Base-by-base conservation (phyloP, 768 basidiomycete genomes). In the Lactarius akahatsu region DNA sequence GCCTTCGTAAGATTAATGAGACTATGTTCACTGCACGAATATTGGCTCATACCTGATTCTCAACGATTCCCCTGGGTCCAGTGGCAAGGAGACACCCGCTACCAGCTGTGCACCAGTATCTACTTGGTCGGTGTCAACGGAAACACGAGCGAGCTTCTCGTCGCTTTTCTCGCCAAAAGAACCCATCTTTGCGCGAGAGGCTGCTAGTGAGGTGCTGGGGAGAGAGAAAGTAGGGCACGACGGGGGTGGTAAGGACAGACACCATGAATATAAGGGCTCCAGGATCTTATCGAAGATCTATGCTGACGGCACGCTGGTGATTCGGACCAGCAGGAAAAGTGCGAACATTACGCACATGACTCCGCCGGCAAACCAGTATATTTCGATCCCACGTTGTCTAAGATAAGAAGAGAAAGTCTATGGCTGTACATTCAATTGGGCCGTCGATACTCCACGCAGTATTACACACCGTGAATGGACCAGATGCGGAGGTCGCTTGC, bases 91-190 rank as follows among this genome's bases (percentile, higher is more conserved):
- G 15, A 80, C 72, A 10, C 83, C 83, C 13, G 82, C 79, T 18
- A 80, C 80, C 34, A 89, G 75, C 68, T 81, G 81, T 34, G 88
- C 88, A 30, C 82, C 88, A 3, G 86, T 85, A 72, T 89, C 88
- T 6, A 87, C 79, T 61, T 85, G 81, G 64, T 76, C 79, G 55
- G 78, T 76, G 4, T 82, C 79, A 16, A 83, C 74, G n/a, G 78
- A 73, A 28, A 82, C 72, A 47, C 57, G 59, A 30, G 36, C 30
- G 3, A 11, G 45, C 38, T 52, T 65, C 64, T 70, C 68, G 55
- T 57, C 54, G 28, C 43, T 57, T 36, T 65, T 69, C 45, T 65
- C 66, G 63, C 61, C 62, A 36, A 59, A 50, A n/a, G 63, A 65
- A n/a, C 57, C 61, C 69, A 70, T 69, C 15, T 15, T 50, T 32